Percentiles rank a stretch among this genome's conserved stretches.
phyloP scores from a whole-genome alignment of 495 filamentous ascomycete species.

The Darksidea phi region DNA sequence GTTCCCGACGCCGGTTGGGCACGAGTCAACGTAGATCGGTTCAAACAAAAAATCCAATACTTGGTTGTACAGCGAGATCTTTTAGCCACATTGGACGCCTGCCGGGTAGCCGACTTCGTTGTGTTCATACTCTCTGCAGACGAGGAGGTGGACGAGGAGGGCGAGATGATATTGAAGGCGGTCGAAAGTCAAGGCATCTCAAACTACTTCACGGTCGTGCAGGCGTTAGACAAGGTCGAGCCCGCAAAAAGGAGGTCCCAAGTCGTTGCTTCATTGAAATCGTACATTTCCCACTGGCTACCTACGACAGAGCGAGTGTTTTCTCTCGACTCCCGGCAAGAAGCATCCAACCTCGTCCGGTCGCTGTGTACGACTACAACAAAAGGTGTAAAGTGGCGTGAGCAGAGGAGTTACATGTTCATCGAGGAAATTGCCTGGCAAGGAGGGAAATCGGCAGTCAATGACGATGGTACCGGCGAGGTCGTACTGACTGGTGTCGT shows the following conservation, averaged over 20 bases:
- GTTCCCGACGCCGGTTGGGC: conserved; percentile 57
- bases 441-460: conserved; percentile 47
- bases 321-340: conserved; percentile 79
- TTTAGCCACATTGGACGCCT: conserved; percentile 75
- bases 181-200: conserved; percentile 93
- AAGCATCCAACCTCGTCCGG: conserved; percentile 83
- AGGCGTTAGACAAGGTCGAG: conserved; percentile 69
- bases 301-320: conserved; percentile 83
- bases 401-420: conserved; percentile 91
- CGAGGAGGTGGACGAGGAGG: conserved; percentile 76
- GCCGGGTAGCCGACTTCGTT: conserved; percentile 84
- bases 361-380: conserved; percentile 86
- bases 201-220: conserved; percentile 75
- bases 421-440: conserved; percentile 77
- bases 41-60: conserved; percentile 90
- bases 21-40: conserved; percentile 74
- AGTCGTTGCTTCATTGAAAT: conserved; percentile 75
- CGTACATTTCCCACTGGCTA: conserved; percentile 91
- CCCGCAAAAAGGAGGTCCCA: conserved; percentile 73
- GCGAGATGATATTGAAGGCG: conserved; percentile 76
- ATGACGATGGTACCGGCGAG: conserved; percentile 47
- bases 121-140: conserved; percentile 77
- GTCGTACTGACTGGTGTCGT: conserved; percentile 83
- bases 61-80: conserved; percentile 69
- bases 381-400: conserved; percentile 90